These are phyloP conservation scores for Samsoniella hepiali DNA, from an alignment of 2,329 filamentous ascomycete genomes.

Conservation along the genomic window DNA sequence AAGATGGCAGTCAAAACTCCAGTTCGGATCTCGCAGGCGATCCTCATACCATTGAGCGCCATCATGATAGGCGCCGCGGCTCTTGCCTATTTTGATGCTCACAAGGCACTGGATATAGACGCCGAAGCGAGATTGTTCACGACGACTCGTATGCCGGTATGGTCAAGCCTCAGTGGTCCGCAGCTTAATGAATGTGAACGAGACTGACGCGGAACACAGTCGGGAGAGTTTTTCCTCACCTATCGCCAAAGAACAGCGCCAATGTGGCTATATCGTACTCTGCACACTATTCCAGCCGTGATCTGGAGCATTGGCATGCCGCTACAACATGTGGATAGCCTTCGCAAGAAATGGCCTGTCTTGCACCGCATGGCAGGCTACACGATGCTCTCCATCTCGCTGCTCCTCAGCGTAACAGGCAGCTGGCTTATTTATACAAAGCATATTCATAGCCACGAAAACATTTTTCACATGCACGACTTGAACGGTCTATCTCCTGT, in stretches of 20 bases:
- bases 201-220: not conserved
- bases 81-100: not conserved
- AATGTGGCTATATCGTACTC: not conserved
- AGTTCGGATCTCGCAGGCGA: not conserved
- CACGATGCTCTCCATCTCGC: constrained; percentile 5
- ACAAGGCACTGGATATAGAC: rapidly evolving
- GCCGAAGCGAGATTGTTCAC: not conserved
- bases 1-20: not conserved
- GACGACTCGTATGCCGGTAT: not conserved
- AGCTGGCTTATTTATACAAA: not conserved
- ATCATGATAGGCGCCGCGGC: not conserved
- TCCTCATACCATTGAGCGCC: not conserved
- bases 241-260: not conserved
- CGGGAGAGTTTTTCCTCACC: not conserved
- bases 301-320: constrained; percentile 17
- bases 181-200: not conserved
- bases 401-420: constrained; percentile 13
- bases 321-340: constrained; percentile 12
- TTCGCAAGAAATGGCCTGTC: constrained; percentile 10
- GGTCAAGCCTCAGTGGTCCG: not conserved
- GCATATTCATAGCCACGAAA: not conserved
- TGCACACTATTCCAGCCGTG: constrained; percentile 1
- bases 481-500: not conserved
- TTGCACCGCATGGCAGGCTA: constrained; percentile 12
- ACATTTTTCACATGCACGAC: constrained; percentile 3